Conservation (phyloP, 257 asterid species). For the Penstemon eatonii region DNA sequence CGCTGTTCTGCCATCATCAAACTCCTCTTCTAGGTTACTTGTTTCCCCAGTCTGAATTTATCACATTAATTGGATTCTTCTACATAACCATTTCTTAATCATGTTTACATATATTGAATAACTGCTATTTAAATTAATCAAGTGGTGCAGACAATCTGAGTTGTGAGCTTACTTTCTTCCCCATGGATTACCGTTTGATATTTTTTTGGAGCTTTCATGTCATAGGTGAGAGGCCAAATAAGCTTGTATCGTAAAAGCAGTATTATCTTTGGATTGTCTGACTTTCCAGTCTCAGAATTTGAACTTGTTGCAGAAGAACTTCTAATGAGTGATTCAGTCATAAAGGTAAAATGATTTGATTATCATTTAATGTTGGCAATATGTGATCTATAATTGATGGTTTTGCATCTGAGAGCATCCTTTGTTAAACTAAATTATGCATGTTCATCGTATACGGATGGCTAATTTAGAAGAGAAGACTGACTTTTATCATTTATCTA, state of each 20-base stretch:
- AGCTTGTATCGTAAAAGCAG: conserved; percentile 81
- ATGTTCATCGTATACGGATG: conserved; percentile 18
- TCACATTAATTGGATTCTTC: conserved; percentile 6
- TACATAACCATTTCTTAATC: neutral
- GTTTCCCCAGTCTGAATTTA: conserved; percentile 17
- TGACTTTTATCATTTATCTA: neutral
- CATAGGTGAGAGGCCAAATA: conserved; percentile 97
- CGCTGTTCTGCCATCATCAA: neutral
- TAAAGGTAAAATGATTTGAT: conserved; percentile 57
- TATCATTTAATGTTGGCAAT: conserved; percentile 7
- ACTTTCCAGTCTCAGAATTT: conserved; percentile 87
- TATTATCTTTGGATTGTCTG: conserved; percentile 85
- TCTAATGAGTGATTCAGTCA: conserved; percentile 82
- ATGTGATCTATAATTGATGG: conserved; percentile 16
- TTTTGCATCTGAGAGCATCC: conserved; percentile 13
- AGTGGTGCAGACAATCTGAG: conserved; percentile 18
- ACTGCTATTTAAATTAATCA: neutral
- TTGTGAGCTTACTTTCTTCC: conserved; percentile 4
- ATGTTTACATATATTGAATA: neutral
- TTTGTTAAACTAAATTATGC: conserved; percentile 3
- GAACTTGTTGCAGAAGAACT: conserved; percentile 98
- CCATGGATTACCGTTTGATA: neutral
- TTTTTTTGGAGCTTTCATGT: conserved; percentile 27
- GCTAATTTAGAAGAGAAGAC: conserved; percentile 1
- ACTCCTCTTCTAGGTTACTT: conserved; percentile 7